Base-by-base conservation (phyloP, 73 alveolate species). In the Paramecium sonneborni region DNA sequence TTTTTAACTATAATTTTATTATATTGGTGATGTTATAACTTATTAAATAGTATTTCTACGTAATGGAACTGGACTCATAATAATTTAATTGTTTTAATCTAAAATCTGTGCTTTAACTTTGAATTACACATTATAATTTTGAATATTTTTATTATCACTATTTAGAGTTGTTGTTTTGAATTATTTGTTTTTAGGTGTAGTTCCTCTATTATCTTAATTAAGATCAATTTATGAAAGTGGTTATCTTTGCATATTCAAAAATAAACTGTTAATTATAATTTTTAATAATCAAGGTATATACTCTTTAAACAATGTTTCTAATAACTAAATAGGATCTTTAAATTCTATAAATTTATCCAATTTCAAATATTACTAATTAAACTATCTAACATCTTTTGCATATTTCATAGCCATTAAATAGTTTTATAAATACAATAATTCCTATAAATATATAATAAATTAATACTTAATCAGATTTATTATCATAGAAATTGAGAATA, bases 401-500 rank as follows among this genome's bases (percentile, higher is more conserved):
- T 34, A 37, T 32, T 39, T 74, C 87, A 74, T 74, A 14, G 67
- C 87, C 87, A 74, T 74, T 37, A 74, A 74, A 20, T 74, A 74
- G 12, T 74, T 74, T 39, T 74, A 67, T 5, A 74, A 39, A 39
- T 74, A 74, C 9, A 74, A 35, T 18, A 74, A 37, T 74, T 74
- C 87, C 87, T 74, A 74, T 11, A 2, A 12, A 34, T n/a, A 32
- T 67, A 20, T 9, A 24, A 14, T 0, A 37, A 30, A 39, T 37
- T 1, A 15, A 28, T 74, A 74, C 93, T 46, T 86, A 86, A 68
- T 86, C 93, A 15, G 70, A 30, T 37, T 86, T 86, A 35, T 86
- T 86, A n/a, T 86, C 93, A 34, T 86, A 86, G 34, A 62, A 86
- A n/a, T 72, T 72, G 15, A 86, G 32, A 20, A 86, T 86, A 34